Conservation (phyloP, 2,329 filamentous ascomycete species). For the Pezicula neosporulosa region DNA sequence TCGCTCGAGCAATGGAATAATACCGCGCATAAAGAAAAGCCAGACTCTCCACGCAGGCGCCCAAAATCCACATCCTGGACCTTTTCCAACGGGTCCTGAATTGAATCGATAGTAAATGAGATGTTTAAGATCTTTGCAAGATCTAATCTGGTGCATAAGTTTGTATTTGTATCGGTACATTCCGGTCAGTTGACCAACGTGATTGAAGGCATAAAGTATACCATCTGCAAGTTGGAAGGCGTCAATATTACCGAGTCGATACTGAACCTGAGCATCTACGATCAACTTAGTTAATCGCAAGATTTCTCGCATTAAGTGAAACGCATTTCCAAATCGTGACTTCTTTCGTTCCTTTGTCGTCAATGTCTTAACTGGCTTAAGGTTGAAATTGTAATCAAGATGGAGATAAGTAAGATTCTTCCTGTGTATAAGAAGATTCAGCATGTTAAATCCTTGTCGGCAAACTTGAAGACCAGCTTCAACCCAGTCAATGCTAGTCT, state of each 20-base stretch:
- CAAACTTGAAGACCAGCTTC: conserved; percentile 98
- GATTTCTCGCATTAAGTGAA: conserved; percentile 98
- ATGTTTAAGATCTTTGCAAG: conserved; percentile 98
- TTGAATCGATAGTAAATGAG: conserved; percentile 99
- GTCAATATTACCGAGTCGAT: conserved; percentile 95
- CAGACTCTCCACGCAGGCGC: conserved; percentile 97
- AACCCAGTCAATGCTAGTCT: conserved; percentile 98
- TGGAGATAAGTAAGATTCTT: conserved; percentile 98
- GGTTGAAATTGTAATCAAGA: conserved; percentile 98
- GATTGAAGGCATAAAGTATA: conserved; percentile 99
- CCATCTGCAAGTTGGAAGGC: conserved; percentile 98
- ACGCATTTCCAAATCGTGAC: conserved; percentile 97
- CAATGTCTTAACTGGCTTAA: conserved; percentile 97
- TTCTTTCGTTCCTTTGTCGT: conserved; percentile 99
- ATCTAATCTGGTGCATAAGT: conserved; percentile 98
- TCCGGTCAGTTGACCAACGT: conserved; percentile 94
- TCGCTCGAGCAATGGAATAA: conserved; percentile 91
- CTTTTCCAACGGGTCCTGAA: conserved; percentile 92
- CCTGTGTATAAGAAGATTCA: conserved; percentile 94
- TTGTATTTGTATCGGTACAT: conserved; percentile 99
- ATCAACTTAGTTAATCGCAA: conserved; percentile 94
- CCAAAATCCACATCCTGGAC: conserved; percentile 98
- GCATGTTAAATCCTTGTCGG: conserved; percentile 98
- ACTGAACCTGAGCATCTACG: conserved; percentile 97
- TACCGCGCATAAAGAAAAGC: conserved; percentile 99